Evolutionary conservation across 1,139 yeast genomes (phyloP), one percentile per base, ranked within the genome.

Genomic region (Suhomyces wounanorum): DNA sequence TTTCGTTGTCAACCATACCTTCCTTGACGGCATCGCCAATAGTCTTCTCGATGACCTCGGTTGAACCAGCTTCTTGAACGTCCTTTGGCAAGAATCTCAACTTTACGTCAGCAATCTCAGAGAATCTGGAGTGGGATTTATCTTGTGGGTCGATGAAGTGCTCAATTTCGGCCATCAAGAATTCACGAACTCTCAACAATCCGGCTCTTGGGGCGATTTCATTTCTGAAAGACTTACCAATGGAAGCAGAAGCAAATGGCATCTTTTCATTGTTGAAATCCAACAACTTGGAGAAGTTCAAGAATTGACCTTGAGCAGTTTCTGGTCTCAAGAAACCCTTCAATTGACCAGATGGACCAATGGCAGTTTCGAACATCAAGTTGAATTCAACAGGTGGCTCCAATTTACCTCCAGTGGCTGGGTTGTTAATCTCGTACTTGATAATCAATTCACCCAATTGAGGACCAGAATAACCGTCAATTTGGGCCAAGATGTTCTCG

Each of bases 201-300:
- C 99, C 99, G 35, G 98, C 89, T 73, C 99, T 86, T 63, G 99
- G 99, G 49, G 97, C 91, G 66, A 95, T 95, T 77, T 95, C 99
- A 72, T 95, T 95, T 80, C 99, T 87, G 81, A 94, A 95, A 16
- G 98, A 92, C 73, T 95, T 95, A 67, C 99, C 99, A 66, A 95
- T 90, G 40, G 97, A 89, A 44, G 99, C 99, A 55, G 97, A 90
- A 16, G 99, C 99, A 73, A 95, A 95, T 52, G 99, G 99, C 94
- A 95, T 92, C 72, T 87, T 89, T 69, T 88, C 85, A 75, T 95
- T 95, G 82, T 95, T 95, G 79, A 86, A 89, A 64, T 95, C 99
- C 64, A 91, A 83, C 65, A 95, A 81, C 76, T 94, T 94, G 76
- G 83, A 82, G 73, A 95, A 95, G 81, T 95, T 95, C 67, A 95